Base-by-base conservation (phyloP, 371 early-diverging fungal genomes). In the Fennellomyces sp. region DNA sequence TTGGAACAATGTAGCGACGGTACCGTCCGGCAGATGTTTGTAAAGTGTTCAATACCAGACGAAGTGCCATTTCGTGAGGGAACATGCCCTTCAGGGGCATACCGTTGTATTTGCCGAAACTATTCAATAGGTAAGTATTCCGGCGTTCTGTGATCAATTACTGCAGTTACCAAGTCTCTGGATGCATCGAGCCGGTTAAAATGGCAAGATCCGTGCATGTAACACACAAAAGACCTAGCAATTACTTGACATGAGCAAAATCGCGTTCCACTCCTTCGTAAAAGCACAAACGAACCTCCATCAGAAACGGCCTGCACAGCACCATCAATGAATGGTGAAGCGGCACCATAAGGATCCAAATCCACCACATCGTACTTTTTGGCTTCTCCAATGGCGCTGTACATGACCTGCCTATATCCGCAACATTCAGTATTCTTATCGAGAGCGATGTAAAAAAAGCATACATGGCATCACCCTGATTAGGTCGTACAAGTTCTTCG, bases 131-230 rank as follows among this genome's bases (percentile, higher is more conserved):
- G n/a, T n/a, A 29, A 26, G 27, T 13, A 23, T 12, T 4, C 6
- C 17, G 12, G n/a, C 12, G 4, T 13, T 15, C 27, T 11, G 10
- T 11, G n/a, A 36, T 15, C 36, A 8, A 36, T n/a, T 28, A 28
- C 29, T 29, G 6, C 15, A 39, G 60, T 63, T 83, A 83, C 85
- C 99, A 95, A 45, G 93, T 89, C 66, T 97, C 98, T 3, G 94
- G 88, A 70, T 93, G 88, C 80, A 86, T 97, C 68, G 78, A 87
- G 31, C 98, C 95, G 60, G 98, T 95, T 5, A 99, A 81, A 8
- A 98, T 93, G 10, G 96, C 98, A 73, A 98, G 86, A 86, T 99
- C 99, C 0, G 99, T 99, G 78, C 99, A 97, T 3, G 99, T 99
- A 26, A 99, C 90, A 74, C 98, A 98, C 25, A 99, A 78, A 26